Evolutionary conservation across 2,329 filamentous ascomycete species (phyloP), one percentile per base, ranked within the genome.

Genomic region (Graphium sp.): DNA sequence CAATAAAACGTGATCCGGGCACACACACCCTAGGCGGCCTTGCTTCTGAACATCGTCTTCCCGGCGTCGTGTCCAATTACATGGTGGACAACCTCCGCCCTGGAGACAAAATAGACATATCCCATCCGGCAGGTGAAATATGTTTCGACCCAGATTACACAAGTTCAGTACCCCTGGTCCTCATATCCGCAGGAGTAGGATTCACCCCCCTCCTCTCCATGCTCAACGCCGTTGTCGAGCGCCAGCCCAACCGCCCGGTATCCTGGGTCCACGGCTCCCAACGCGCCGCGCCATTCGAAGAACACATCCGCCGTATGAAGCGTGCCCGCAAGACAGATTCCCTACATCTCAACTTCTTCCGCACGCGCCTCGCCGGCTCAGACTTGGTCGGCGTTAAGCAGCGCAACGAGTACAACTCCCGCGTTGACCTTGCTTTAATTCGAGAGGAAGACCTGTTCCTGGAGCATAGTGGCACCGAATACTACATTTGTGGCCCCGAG

Each of bases 51-150:
- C 50, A 54, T 37, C 49, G 60, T 13, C 59, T 70, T 39, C 65
- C 70, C 0, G 76, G 78, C 16, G 62, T 72, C 34, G 62, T 84
- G 12, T 81, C 74, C 28, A 82, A 80, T 43, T 53, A 76, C 22
- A 55, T 84, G 20, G 70, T 83, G 43, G 65, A 73, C 37, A 50
- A 54, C 12, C 64, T 71, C 44, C 51, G 60, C 2, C 60, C 64
- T 23, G 77, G 77, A 22, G 73, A 79, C 41, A 41, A 58, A 0
- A 44, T 84, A 7, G 57, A 74, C 36, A 52, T 83, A 8, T 74
- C 73, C 4, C 74, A 81, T 42, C 78, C 78, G 0, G 58, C 56
- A 4, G 71, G 71, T 23, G 66, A 74, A 40, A 72, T 74, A 48
- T 66, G 53, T 45, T 53, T 73, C 24, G 56, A 68, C 39, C 49